Evolutionary conservation across 2,329 filamentous ascomycete genomes (phyloP).

Genomic region (Colletotrichum horii): DNA sequence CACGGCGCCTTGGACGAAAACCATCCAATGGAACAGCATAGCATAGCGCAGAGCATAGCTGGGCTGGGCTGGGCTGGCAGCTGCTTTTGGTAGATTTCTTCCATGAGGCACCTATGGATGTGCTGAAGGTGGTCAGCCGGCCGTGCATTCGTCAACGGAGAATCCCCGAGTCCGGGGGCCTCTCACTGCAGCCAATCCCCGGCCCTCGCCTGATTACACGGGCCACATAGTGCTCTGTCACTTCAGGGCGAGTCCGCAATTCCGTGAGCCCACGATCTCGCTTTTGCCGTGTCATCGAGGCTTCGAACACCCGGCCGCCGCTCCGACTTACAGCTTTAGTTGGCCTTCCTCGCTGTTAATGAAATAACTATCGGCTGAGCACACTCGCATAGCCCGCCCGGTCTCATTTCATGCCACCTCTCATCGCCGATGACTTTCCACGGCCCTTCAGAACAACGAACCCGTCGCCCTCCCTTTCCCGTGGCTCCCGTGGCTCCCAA

Average conservation of each 20-base stretch:
- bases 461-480: not conserved
- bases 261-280: slow-evolving; percentile 35
- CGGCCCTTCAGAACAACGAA: not conserved
- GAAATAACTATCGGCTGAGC: not conserved
- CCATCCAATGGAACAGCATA: not conserved
- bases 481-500: not conserved
- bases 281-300: slow-evolving; percentile 39
- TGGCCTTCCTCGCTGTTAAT: not conserved
- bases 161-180: not conserved
- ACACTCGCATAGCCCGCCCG: not conserved
- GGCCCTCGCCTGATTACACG: not conserved
- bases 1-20: not conserved
- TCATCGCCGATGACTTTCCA: slow-evolving; percentile 9
- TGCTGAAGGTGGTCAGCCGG: not conserved
- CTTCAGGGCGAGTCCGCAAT: not conserved
- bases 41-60: not conserved
- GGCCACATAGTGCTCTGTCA: not conserved
- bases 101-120: no score
- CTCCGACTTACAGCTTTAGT: not conserved
- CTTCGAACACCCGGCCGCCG: not conserved
- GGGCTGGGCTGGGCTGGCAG: not conserved
- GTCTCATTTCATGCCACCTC: not conserved
- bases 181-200: not conserved
- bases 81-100: no score
- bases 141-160: slow-evolving; percentile 1